These are phyloP conservation scores for Fusarium xyrophilum DNA, from an alignment of 2,329 filamentous ascomycete genomes.

Conservation along the genomic window DNA sequence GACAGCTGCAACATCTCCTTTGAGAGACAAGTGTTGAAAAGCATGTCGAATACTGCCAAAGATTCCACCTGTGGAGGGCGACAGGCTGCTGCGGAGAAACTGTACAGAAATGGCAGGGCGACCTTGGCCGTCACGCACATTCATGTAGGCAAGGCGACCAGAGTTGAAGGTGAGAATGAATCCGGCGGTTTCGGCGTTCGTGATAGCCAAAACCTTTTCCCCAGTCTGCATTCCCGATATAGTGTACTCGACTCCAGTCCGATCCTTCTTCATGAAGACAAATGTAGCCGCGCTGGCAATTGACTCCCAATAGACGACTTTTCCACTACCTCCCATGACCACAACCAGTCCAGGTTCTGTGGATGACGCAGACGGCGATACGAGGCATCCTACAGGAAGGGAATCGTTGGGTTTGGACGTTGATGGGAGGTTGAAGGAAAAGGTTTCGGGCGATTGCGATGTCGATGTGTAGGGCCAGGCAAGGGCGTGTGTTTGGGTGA, in stretches of 20 bases:
- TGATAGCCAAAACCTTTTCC: constrained; percentile 77
- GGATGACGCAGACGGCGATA: constrained; percentile 78
- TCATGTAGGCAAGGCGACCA: constrained; percentile 86
- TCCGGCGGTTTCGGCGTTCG: constrained; percentile 84
- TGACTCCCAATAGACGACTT: constrained; percentile 93
- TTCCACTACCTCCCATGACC: constrained; percentile 82
- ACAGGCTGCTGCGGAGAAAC: constrained; percentile 71
- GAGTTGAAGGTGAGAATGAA: constrained; percentile 86
- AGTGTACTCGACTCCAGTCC: constrained; percentile 77
- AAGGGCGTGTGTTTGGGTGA: constrained; percentile 82
- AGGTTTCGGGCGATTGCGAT: constrained; percentile 74
- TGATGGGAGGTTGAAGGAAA: constrained; percentile 80
- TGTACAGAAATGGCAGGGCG: constrained; percentile 80
- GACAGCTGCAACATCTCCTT: constrained; percentile 81
- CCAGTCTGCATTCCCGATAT: constrained; percentile 78
- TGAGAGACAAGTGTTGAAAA: constrained; percentile 72
- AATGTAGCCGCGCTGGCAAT: constrained; percentile 87
- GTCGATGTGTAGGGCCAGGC: constrained; percentile 88
- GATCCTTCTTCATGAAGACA: constrained; percentile 81
- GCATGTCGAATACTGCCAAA: constrained; percentile 83
- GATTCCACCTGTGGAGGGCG: constrained; percentile 67
- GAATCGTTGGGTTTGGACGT: constrained; percentile 72
- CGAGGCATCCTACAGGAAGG: constrained; percentile 81
- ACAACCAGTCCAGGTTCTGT: constrained; percentile 86
- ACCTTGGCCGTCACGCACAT: constrained; percentile 84